phyloP scores from a whole-genome alignment of 2,329 filamentous ascomycete species.

The Colletotrichum somersetense region DNA sequence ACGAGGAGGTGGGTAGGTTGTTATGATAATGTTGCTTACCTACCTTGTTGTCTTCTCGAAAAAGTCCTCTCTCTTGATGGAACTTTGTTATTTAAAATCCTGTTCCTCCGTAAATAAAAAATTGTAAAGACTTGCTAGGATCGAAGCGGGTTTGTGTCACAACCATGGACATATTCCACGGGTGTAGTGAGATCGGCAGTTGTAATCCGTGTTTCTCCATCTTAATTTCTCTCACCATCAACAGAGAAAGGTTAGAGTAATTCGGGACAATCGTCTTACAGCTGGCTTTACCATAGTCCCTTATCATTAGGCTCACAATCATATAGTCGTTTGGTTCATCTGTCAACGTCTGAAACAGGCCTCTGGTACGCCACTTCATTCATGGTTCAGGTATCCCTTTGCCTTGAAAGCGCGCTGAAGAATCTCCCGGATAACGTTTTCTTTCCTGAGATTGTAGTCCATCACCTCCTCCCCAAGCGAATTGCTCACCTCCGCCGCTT shows the following conservation, averaged over 20 bases:
- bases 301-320: background rate
- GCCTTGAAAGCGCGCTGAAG: constrained; percentile 47
- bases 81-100: background rate
- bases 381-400: constrained; percentile 44
- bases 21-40: background rate
- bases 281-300: background rate
- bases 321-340: background rate
- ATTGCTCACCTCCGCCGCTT: constrained; percentile 49
- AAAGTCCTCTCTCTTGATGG: background rate
- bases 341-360: background rate
- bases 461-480: constrained; percentile 50
- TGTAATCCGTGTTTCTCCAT: background rate
- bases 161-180: background rate
- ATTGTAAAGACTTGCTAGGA: no score
- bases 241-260: background rate
- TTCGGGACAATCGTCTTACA: background rate
- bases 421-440: constrained; percentile 56
- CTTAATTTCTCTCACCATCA: background rate
- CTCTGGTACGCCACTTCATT: background rate
- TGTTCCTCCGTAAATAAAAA: background rate
- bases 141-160: background rate
- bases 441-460: constrained; percentile 58
- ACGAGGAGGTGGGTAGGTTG: no score
- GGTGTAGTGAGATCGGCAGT: background rate
- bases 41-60: background rate